A percentile compares a stretch with the other conserved stretches of the same genome.
These are phyloP conservation scores for Eucalyptus camaldulensis DNA, from an alignment of 345 rosid genomes.

Conservation along the genomic window DNA sequence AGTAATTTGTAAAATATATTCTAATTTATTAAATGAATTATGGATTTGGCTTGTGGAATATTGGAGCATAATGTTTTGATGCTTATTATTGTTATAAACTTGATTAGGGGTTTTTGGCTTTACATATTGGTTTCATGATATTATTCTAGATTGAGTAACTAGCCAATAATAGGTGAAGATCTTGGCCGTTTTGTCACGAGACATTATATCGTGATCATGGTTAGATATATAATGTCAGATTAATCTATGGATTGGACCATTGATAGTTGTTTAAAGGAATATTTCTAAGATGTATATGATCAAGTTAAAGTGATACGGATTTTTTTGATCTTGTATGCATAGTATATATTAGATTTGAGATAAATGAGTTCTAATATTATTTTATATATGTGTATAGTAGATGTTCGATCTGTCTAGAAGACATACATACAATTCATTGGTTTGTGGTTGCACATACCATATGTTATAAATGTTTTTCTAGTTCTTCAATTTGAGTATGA, in stretches of 20 bases:
- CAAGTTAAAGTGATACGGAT: background rate
- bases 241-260: no score
- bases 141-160: background rate
- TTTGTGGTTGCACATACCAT: background rate
- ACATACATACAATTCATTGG: background rate
- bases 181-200: background rate
- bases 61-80: background rate
- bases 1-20: no score
- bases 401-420: background rate
- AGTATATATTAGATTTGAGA: background rate
- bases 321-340: background rate
- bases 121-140: background rate
- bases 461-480: no score
- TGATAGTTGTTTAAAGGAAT: background rate
- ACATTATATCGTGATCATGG: no score
- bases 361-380: background rate
- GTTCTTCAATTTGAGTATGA: background rate
- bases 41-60: background rate
- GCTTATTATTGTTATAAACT: background rate
- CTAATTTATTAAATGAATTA: no score
- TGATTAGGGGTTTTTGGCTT: no score
- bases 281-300: background rate
- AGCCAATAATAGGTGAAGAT: accelerated
- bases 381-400: background rate
- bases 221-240: no score